Base-by-base conservation (phyloP, 768 basidiomycete species). In the Artomyces pyxidatus region DNA sequence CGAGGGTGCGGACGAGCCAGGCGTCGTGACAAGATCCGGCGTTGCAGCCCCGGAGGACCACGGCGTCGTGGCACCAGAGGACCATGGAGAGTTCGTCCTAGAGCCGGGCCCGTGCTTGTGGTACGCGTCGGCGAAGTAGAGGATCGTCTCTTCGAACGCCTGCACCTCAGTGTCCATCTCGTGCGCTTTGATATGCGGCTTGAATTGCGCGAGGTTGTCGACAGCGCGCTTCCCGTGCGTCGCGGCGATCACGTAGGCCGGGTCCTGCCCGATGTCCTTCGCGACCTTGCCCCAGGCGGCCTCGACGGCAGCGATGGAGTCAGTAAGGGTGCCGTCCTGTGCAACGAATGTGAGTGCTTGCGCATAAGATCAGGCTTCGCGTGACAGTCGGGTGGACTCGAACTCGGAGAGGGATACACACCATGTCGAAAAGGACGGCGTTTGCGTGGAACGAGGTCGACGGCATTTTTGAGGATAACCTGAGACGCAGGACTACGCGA, bases 141-240 rank as follows among this genome's bases (percentile, higher is more conserved):
- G 78, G 49, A 83, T 84, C 49, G 71, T 72, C 56, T 78, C 69
- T 61, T 85, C 83, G 54, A 85, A 85, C 19, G 68, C 68, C n/a
- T 71, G 66, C 3, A 83, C 79, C 50, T 77, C 80, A 26, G 53
- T 63, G 57, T 78, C 76, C 70, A 83, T 76, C 62, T 81, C 74
- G 62, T 79, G 70, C 19, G 59, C 40, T 54, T 70, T 69, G 57
- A 83, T 75, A 27, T 72, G 61, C 0, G 81, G 80, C 58, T 77
- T 80, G 69, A 80, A 80, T 42, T 72, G 69, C 4, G 73, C 62
- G 54, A 86, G 76, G 65, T 87, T 88, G 68, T 87, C 85, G 59
- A 83, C 71, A 10, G 84, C 85, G 52, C 85, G 80, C 60, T 84
- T 81, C 59, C 85, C 85, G 62, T 88, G 85, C n/a, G 84, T 86